These are phyloP conservation scores for Raffaelea ambrosiae DNA, from an alignment of 2,329 filamentous ascomycete genomes.

Conservation along the genomic window DNA sequence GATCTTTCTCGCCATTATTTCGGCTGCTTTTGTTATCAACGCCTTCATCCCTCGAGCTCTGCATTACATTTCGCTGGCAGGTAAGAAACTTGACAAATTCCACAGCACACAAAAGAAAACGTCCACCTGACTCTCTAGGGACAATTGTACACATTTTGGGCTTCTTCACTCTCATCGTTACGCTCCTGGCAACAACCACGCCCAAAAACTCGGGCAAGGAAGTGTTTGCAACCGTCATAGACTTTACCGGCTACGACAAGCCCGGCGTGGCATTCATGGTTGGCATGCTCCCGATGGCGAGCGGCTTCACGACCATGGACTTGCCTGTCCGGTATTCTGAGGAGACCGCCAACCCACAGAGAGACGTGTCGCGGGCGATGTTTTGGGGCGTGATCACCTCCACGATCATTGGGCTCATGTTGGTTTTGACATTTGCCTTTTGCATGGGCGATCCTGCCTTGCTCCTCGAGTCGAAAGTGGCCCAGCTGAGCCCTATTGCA, in stretches of 20 bases:
- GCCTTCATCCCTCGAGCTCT: background rate
- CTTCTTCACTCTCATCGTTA: conserved; percentile 3
- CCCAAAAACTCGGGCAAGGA: conserved; percentile 1
- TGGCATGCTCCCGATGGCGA: conserved; percentile 3
- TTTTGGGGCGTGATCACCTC: conserved; percentile 4
- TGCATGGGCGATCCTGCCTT: conserved; percentile 1
- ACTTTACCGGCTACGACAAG: conserved; percentile 3
- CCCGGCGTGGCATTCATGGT: conserved; percentile 3
- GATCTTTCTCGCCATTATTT: conserved; percentile 1
- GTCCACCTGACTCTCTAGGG: background rate
- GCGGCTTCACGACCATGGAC: conserved; percentile 4
- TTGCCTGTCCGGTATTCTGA: conserved; percentile 3
- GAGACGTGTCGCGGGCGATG: conserved; percentile 4
- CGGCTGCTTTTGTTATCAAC: background rate
- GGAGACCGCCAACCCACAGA: conserved; percentile 1
- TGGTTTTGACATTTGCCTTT: conserved; percentile 1
- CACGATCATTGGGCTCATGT: conserved; percentile 1
- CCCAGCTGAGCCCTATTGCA: conserved; percentile 1
- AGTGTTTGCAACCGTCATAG: conserved; percentile 1
- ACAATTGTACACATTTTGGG: conserved; percentile 1
- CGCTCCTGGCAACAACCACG: conserved; percentile 1
- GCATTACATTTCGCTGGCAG: conserved; percentile 1
- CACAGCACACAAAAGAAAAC: background rate
- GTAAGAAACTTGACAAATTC: no score
- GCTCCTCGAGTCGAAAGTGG: background rate